These are phyloP conservation scores for Monilinia fructigena DNA, from an alignment of 2,329 filamentous ascomycete genomes.

Conservation along the genomic window DNA sequence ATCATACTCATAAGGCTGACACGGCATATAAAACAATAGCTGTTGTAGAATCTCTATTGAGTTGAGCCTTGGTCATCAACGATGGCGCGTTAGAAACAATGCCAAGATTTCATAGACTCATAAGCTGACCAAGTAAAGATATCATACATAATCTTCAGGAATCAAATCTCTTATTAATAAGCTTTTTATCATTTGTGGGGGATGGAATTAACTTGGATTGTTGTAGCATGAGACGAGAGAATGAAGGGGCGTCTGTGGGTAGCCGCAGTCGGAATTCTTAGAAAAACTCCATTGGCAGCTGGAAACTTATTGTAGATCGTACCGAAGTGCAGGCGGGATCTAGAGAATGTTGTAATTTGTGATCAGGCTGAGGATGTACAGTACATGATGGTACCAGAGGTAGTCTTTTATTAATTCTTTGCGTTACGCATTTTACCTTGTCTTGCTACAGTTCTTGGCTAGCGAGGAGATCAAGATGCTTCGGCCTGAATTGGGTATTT, in stretches of 20 bases:
- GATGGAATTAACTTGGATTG: slow-evolving; percentile 6
- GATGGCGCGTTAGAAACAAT: background rate
- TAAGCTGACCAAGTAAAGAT: slow-evolving; percentile 11
- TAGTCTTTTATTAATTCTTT: slow-evolving; percentile 2
- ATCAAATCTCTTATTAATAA: background rate
- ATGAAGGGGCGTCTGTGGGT: slow-evolving; percentile 20
- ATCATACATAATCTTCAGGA: background rate
- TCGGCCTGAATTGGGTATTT: background rate
- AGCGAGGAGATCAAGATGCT: background rate
- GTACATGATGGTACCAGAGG: slow-evolving; percentile 14
- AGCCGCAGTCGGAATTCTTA: slow-evolving; percentile 13
- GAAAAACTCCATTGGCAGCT: slow-evolving; percentile 7
- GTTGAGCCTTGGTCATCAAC: background rate
- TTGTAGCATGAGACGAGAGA: slow-evolving; percentile 11
- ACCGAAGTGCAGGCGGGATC: slow-evolving; percentile 12
- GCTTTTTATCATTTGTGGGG: background rate
- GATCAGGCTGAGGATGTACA: slow-evolving; percentile 18
- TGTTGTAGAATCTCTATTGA: slow-evolving; percentile 13
- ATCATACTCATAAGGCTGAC: slow-evolving; percentile 20
- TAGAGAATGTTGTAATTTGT: slow-evolving; percentile 19
- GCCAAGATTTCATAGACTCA: background rate
- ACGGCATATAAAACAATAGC: slow-evolving; percentile 19
- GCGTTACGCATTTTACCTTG: background rate
- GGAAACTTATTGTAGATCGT: slow-evolving; percentile 17
- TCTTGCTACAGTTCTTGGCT: background rate